These are phyloP conservation scores for Ophiognomonia clavigignenti-juglandacearum DNA, from an alignment of 2,329 filamentous ascomycete genomes.

Conservation along the genomic window DNA sequence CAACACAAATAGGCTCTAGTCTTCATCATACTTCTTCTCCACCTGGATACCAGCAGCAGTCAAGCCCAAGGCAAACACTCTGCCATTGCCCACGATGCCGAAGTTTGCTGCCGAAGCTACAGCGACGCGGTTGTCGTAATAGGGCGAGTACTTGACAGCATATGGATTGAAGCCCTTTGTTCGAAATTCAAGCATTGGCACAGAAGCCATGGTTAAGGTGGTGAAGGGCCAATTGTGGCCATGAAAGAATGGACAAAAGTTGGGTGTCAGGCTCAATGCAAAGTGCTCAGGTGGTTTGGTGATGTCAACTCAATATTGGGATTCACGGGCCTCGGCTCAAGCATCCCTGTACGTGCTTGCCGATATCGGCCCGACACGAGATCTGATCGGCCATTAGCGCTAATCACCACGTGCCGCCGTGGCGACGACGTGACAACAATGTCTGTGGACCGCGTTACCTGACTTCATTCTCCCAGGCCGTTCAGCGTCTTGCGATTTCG, in stretches of 20 bases:
- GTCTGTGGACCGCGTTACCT: neutral
- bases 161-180: conserved; percentile 95
- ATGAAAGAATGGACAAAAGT: neutral
- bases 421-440: conserved; percentile 7
- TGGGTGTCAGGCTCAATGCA: no score
- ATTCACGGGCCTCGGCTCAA: no score
- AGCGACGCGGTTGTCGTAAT: conserved; percentile 91
- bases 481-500: neutral
- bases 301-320: no score
- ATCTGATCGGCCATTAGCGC: no score
- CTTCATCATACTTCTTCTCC: conserved; percentile 64
- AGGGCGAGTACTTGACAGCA: conserved; percentile 96
- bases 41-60: conserved; percentile 79
- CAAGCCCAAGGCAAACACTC: conserved; percentile 77
- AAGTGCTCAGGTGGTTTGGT: no score
- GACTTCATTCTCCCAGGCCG: neutral
- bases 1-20: neutral
- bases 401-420: conserved; percentile 15
- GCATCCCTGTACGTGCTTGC: neutral
- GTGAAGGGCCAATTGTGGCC: neutral
- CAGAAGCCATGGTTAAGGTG: conserved; percentile 30
- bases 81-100: conserved; percentile 92
- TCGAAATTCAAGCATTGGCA: conserved; percentile 82
- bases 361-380: neutral
- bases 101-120: conserved; percentile 92